Conservation (phyloP, 305 asterid genomes). For the Fraxinus sp. region DNA sequence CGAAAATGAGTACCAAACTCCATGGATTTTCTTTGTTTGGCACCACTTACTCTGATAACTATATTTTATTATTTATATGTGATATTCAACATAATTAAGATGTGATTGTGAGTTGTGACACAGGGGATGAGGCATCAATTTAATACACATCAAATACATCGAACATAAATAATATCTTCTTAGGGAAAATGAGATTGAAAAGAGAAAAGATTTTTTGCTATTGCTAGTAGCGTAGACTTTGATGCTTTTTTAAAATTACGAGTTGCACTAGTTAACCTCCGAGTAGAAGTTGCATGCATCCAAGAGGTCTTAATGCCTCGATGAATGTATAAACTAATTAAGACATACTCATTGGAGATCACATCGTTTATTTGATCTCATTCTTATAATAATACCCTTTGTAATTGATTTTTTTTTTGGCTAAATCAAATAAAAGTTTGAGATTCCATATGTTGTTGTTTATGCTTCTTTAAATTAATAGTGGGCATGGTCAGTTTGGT, state of each 20-base stretch:
- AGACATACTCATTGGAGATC: background rate
- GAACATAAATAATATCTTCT: background rate
- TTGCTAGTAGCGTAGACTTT: background rate
- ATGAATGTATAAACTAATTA: too few species aligned
- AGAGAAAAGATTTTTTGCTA: background rate
- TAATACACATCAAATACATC: background rate
- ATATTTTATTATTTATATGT: background rate
- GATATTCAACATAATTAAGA: background rate
- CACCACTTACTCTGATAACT: background rate
- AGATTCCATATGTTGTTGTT: background rate
- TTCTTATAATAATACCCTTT: background rate
- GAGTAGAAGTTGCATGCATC: background rate
- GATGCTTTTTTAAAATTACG: background rate
- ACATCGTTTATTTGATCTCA: background rate
- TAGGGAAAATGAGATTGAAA: background rate
- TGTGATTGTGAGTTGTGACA: background rate
- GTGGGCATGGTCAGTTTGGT: background rate
- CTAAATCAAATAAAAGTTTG: background rate
- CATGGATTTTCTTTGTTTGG: background rate
- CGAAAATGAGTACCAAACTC: background rate
- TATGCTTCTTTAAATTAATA: background rate
- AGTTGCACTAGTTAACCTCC: background rate
- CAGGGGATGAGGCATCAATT: background rate
- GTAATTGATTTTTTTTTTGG: too few species aligned
- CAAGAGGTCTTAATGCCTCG: background rate